Conservation (phyloP, 805 yeast species). For the Ogataea siamensis region DNA sequence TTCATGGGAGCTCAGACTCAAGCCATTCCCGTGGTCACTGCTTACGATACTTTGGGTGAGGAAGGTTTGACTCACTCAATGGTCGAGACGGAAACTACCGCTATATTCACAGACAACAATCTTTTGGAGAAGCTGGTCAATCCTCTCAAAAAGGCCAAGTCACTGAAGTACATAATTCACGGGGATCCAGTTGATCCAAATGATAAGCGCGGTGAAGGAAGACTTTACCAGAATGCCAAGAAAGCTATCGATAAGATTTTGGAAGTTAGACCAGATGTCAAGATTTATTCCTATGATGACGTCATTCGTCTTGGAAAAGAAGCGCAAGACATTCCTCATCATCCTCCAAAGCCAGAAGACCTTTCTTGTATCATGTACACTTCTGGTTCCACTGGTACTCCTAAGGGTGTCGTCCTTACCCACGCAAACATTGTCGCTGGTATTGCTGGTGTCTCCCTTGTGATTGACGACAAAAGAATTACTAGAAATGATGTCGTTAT, state of each 20-base stretch:
- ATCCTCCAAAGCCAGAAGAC: conserved; percentile 56
- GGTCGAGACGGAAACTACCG: conserved; percentile 74
- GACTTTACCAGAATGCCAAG: conserved; percentile 53
- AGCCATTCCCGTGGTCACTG: conserved; percentile 85
- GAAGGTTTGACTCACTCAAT: conserved; percentile 83
- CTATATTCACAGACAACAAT: conserved; percentile 79
- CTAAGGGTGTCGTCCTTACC: conserved; percentile 76
- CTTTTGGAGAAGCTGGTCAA: conserved; percentile 63
- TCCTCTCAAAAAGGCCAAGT: conserved; percentile 64
- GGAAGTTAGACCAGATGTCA: conserved; percentile 73
- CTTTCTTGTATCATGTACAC: conserved; percentile 81
- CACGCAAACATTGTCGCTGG: conserved; percentile 77
- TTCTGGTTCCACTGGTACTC: conserved; percentile 82
- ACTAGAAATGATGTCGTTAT: conserved; percentile 66
- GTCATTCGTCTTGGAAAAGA: conserved; percentile 60
- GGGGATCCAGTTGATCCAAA: conserved; percentile 55
- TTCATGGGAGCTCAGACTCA: conserved; percentile 78
- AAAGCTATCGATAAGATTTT: conserved; percentile 57
- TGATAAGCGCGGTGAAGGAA: conserved; percentile 66
- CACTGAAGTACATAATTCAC: conserved; percentile 70
- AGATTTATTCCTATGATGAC: conserved; percentile 64
- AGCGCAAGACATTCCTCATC: conserved; percentile 38
- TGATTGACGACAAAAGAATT: conserved; percentile 53
- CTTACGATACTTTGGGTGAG: conserved; percentile 94
- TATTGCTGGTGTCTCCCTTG: conserved; percentile 73